phyloP scores from a whole-genome alignment of 192 early-diverging fungal species.

The Umbelopsis isabellina region DNA sequence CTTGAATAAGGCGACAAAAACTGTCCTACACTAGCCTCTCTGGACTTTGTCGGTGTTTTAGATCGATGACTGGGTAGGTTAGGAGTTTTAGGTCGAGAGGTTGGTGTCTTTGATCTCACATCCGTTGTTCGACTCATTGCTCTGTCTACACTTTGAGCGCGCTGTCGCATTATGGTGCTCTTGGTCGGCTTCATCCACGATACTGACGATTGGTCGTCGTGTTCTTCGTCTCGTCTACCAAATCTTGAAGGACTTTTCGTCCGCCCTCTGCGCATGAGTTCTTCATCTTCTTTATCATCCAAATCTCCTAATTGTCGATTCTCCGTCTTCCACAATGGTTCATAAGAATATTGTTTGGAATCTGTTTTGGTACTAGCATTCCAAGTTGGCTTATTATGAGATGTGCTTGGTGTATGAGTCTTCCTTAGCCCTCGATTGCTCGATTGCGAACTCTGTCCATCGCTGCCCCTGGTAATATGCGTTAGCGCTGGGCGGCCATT shows the following conservation, averaged over 20 bases:
- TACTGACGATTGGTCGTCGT: not conserved
- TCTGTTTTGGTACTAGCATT: constrained; percentile 23
- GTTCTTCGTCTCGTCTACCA: not conserved
- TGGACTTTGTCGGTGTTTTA: constrained; percentile 20
- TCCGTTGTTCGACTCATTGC: not conserved
- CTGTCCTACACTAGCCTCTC: not conserved
- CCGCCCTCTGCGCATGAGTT: constrained; percentile 4
- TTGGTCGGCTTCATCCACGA: constrained; percentile 42
- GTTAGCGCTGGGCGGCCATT: constrained; percentile 1
- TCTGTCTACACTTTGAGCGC: constrained; percentile 22
- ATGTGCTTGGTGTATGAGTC: constrained; percentile 14
- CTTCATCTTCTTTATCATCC: constrained; percentile 24
- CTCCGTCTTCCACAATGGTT: constrained; percentile 27
- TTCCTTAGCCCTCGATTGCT: constrained; percentile 8
- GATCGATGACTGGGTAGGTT: constrained; percentile 12
- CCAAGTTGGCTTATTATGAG: constrained; percentile 19
- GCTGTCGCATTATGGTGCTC: constrained; percentile 29
- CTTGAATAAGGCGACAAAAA: constrained; percentile 2
- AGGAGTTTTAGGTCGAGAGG: constrained; percentile 15
- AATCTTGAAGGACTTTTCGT: not conserved
- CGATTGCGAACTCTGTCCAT: not conserved
- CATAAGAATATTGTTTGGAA: constrained; percentile 14
- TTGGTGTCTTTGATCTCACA: constrained; percentile 20
- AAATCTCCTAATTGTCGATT: constrained; percentile 3
- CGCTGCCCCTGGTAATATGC: not conserved